Conservation (phyloP, 106 monocot genomes). For the Phalaenopsis aphrodite region DNA sequence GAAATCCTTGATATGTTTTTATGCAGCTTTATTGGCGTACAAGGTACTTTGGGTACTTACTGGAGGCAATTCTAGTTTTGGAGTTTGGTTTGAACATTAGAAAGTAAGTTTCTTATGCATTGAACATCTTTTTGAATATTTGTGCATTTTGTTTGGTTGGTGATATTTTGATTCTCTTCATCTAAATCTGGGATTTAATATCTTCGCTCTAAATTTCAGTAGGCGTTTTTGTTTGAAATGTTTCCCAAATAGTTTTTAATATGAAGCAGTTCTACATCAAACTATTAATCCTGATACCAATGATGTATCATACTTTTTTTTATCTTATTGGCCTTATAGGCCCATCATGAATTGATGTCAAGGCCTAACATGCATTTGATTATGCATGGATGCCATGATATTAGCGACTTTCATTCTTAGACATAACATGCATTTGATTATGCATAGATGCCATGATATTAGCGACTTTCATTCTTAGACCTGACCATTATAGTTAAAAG, state of each 20-base stretch:
- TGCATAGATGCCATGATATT: too few relatives aligned
- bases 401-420: too few relatives aligned
- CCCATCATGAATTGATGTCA: too few relatives aligned
- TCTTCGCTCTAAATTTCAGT: neutral
- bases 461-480: too few relatives aligned
- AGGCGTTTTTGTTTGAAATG: neutral
- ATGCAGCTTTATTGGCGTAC: conserved; percentile 94
- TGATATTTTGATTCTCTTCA: neutral
- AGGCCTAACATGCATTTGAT: too few relatives aligned
- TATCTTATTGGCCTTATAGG: too few relatives aligned
- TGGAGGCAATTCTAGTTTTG: conserved; percentile 77
- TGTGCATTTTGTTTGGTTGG: neutral
- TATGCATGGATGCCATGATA: too few relatives aligned
- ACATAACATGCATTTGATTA: too few relatives aligned
- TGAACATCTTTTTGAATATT: conserved; percentile 3
- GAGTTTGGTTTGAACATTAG: conserved; percentile 83
- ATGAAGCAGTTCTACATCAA: neutral
- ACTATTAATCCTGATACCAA: neutral
- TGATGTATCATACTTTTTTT: too few relatives aligned
- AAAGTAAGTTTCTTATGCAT: conserved; percentile 31
- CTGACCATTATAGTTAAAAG: too few relatives aligned
- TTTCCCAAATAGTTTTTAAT: neutral
- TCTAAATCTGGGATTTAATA: neutral
- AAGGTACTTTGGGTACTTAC: conserved; percentile 57
- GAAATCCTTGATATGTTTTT: neutral